Percentiles rank a stretch among this genome's conserved stretches.
Evolutionary conservation across 164 flowering plant genomes (phyloP).

Genomic region (Umbellularia californica): DNA sequence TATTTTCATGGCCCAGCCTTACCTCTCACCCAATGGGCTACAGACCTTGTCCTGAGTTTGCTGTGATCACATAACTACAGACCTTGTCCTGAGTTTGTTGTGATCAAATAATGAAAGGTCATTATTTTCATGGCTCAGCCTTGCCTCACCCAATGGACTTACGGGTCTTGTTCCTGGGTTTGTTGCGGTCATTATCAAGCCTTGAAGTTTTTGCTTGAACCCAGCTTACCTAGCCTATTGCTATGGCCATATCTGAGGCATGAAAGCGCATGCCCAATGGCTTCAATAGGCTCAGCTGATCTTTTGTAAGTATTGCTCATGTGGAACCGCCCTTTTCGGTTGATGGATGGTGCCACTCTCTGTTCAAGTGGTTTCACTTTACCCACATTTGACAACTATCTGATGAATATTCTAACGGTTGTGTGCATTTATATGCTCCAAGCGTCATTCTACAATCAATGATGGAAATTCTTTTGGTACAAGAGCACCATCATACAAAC

Average conservation of each 20-base stretch:
- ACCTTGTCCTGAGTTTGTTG: too few species aligned
- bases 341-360: not conserved
- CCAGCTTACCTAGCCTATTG: not conserved
- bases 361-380: not conserved
- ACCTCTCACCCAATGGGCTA: too few species aligned
- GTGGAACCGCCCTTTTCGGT: not conserved
- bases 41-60: too few species aligned
- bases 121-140: too few species aligned
- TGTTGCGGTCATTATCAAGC: too few species aligned
- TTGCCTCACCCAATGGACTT: too few species aligned
- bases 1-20: too few species aligned
- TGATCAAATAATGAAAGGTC: too few species aligned
- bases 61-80: too few species aligned
- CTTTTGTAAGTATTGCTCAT: not conserved
- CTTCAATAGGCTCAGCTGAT: not conserved
- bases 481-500: not conserved
- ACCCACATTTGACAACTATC: not conserved
- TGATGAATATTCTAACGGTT: not conserved
- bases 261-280: not conserved
- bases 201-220: too few species aligned
- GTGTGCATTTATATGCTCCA: not conserved
- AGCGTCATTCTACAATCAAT: not conserved
- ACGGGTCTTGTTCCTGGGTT: too few species aligned
- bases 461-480: not conserved
- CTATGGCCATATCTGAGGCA: not conserved